Conservation (phyloP, 768 basidiomycete species). For the Calocera cornea region DNA sequence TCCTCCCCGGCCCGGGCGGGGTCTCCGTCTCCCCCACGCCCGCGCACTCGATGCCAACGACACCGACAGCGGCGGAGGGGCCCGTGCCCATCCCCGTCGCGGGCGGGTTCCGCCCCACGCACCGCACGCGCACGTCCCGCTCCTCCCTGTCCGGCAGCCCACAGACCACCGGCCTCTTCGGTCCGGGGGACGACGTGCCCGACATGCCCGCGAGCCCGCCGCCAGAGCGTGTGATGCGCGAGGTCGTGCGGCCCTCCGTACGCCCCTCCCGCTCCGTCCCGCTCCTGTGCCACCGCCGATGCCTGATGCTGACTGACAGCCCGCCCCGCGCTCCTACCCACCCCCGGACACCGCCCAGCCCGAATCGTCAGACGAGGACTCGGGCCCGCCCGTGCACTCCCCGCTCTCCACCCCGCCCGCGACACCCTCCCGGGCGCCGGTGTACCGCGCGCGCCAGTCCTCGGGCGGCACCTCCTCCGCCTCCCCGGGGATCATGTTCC, state of each 20-base stretch:
- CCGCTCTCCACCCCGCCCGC: not conserved
- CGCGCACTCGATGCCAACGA: not conserved
- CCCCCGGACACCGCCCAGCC: not conserved
- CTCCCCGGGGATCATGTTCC: not conserved
- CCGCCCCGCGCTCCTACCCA: not conserved
- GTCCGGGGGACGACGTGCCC: not conserved
- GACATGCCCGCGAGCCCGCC: not conserved
- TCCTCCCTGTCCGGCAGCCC: not conserved
- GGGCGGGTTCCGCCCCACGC: not conserved
- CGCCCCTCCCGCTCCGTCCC: not conserved
- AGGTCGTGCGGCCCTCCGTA: not conserved
- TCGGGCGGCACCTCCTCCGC: not conserved
- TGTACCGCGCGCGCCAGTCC: not conserved
- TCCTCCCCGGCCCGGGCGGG: not conserved
- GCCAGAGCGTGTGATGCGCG: not conserved
- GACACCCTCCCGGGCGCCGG: not conserved
- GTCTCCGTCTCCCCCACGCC: not conserved
- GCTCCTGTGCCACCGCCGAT: too few relatives aligned
- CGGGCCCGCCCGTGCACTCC: not conserved
- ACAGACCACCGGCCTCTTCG: not conserved
- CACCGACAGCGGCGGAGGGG: not conserved
- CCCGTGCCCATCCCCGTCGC: not conserved
- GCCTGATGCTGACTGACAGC: not conserved
- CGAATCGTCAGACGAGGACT: not conserved
- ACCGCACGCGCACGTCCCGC: not conserved